Conservation (phyloP, 1,284 basidiomycete genomes). For the Ceratobasidium sp. region DNA sequence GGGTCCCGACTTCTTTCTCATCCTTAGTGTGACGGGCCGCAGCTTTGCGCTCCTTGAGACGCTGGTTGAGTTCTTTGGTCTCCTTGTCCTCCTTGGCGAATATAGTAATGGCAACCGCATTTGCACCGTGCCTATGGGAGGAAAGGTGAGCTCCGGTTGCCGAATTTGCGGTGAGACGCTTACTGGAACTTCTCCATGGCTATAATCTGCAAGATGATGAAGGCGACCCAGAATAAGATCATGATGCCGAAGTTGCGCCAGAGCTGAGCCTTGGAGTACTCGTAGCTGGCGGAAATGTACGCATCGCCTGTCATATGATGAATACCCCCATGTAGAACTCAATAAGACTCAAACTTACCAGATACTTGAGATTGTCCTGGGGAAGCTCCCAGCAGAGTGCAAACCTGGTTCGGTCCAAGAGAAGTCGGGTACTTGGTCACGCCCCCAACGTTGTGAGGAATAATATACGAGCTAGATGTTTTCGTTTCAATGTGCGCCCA, state of each 20-base stretch:
- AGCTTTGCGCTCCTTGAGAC: constrained; percentile 62
- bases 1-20: constrained; percentile 21
- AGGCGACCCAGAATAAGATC: constrained; percentile 67
- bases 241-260: constrained; percentile 52
- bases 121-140: constrained; percentile 56
- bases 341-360: constrained; percentile 33
- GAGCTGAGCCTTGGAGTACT: constrained; percentile 47
- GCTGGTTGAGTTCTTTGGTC: constrained; percentile 67
- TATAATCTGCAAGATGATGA: constrained; percentile 67
- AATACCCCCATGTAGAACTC: not conserved
- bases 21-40: constrained; percentile 37
- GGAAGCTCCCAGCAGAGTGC: constrained; percentile 41
- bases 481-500: constrained; percentile 57
- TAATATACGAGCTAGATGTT: constrained; percentile 59
- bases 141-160: constrained; percentile 6
- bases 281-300: constrained; percentile 37
- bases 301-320: not conserved
- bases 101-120: constrained; percentile 60
- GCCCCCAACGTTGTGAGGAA: constrained; percentile 71
- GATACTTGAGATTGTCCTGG: constrained; percentile 39
- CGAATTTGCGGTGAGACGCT: constrained; percentile 44
- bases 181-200: constrained; percentile 70
- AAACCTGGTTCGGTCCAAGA: constrained; percentile 48
- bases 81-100: constrained; percentile 77
- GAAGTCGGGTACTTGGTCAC: constrained; percentile 64